Base-by-base conservation (phyloP, 225 moss, liverwort and hornwort species). In the Antitrichia curtipendula region DNA sequence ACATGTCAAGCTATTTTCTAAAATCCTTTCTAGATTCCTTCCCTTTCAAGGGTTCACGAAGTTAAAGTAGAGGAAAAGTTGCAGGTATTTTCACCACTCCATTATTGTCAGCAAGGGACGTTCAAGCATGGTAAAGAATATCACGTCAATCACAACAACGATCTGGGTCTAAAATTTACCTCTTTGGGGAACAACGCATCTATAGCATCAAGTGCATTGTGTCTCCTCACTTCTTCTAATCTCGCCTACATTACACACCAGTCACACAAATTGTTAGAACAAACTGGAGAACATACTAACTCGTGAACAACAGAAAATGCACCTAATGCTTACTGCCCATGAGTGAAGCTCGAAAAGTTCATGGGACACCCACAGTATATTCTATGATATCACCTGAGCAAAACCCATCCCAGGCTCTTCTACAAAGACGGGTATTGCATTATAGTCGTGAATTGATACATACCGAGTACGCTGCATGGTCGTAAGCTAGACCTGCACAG, bases 181-280 rank as follows among this genome's bases (percentile, higher is more conserved):
- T 92, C 92, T 78, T 92, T 94, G 25, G 94, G 88, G 62, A 94
- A 92, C 89, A 94, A 88, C 43, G 92, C 90, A 82, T 94, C 94
- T 84, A 94, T 86, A 49, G 91, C 90, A 80, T 94, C 87, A 52
- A 94, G 88, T 34, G 91, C 94, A 88, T 86, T 89, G 27, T 92
- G 94, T 86, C 90, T 87, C 64, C 87, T 90, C 83, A 86, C 74
- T 90, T 92, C 94, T 61, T 94, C 94, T 86, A 82, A 70, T 87
- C 91, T 92, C 68, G 88, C 81, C 94, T 94, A 84, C 86, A 91
- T 85, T 21, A 79, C 73, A 80, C 50, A 82, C 41, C 89, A 83
- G 52, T 73, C 85, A 84, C 34, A 80, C 60, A 76, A 61, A 66
- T 58, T 72, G 18, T 92, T 65, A 90, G 66, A 58, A 77, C 50